Conservation (phyloP, 768 basidiomycete species). For the Amanita phalloides region DNA sequence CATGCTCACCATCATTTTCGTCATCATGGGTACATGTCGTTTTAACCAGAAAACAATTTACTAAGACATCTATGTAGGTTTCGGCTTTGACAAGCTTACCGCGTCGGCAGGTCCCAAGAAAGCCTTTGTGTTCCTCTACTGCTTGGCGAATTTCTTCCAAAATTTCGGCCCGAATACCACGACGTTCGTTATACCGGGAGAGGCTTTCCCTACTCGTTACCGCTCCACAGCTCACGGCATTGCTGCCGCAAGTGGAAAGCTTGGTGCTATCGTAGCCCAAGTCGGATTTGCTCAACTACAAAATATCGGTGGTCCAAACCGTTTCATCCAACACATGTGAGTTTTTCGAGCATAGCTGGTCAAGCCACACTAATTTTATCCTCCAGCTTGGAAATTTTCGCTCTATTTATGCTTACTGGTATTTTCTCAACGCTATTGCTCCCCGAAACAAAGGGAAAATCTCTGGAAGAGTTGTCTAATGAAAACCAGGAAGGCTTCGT, state of each 20-base stretch:
- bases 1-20: slow-evolving; percentile 53
- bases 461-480: slow-evolving; percentile 65
- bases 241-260: slow-evolving; percentile 72
- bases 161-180: slow-evolving; percentile 81
- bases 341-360: slow-evolving; percentile 13
- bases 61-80: slow-evolving; percentile 29
- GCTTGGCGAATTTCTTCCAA: slow-evolving; percentile 84
- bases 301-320: slow-evolving; percentile 56
- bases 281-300: slow-evolving; percentile 62
- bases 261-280: slow-evolving; percentile 75
- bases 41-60: background rate
- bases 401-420: slow-evolving; percentile 81
- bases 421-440: slow-evolving; percentile 72
- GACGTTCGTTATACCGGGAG: slow-evolving; percentile 74
- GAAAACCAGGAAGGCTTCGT: slow-evolving; percentile 61
- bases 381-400: slow-evolving; percentile 64
- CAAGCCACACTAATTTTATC: background rate
- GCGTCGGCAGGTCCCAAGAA: slow-evolving; percentile 29
- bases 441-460: slow-evolving; percentile 62
- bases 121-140: slow-evolving; percentile 76
- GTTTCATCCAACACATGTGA: slow-evolving; percentile 61
- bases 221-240: slow-evolving; percentile 81
- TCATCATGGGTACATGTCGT: slow-evolving; percentile 48
- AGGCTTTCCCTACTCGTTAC: slow-evolving; percentile 82
- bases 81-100: slow-evolving; percentile 50